Percentiles rank a stretch among this genome's conserved stretches.
phyloP scores from a whole-genome alignment of 1,284 basidiomycete genomes.

The Waitea zeae region DNA sequence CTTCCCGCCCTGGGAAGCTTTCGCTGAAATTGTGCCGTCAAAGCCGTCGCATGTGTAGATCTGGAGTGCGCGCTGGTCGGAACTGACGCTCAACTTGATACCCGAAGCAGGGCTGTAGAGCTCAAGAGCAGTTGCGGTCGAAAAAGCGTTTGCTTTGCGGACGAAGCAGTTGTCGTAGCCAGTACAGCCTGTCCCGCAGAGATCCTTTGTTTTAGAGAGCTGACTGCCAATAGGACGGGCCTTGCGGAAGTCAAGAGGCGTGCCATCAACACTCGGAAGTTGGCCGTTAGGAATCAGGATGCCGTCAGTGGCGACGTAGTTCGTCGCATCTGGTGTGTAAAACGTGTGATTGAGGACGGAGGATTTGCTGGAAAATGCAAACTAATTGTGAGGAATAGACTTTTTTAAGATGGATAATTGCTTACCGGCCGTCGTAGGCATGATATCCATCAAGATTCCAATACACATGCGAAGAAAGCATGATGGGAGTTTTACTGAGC shows the following conservation, averaged over 20 bases:
- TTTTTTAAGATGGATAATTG: constrained; percentile 21
- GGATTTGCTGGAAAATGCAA: too few relatives aligned
- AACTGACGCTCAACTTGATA: constrained; percentile 26
- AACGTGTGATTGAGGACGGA: too few relatives aligned
- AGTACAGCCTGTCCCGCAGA: constrained; percentile 26
- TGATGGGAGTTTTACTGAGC: constrained; percentile 25
- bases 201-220: constrained; percentile 19
- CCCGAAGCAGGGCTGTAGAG: constrained; percentile 27
- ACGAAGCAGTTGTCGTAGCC: constrained; percentile 31
- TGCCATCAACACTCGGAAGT: constrained; percentile 18
- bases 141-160: constrained; percentile 16
- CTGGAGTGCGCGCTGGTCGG: constrained; percentile 26
- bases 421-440: constrained; percentile 21
- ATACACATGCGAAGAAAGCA: constrained; percentile 24
- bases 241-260: constrained; percentile 25
- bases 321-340: too few relatives aligned
- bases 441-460: constrained; percentile 32
- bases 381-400: constrained; percentile 19
- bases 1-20: too few relatives aligned
- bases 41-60: constrained; percentile 8
- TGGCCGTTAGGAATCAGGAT: constrained; percentile 26
- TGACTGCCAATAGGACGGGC: constrained; percentile 22
- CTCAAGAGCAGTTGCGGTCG: too few relatives aligned
- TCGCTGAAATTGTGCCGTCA: not conserved
- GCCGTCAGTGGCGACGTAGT: constrained; percentile 23